Evolutionary conservation across 805 yeast genomes (phyloP), one percentile per base, ranked within the genome.

Genomic region (Tetrapisispora fleetii): DNA sequence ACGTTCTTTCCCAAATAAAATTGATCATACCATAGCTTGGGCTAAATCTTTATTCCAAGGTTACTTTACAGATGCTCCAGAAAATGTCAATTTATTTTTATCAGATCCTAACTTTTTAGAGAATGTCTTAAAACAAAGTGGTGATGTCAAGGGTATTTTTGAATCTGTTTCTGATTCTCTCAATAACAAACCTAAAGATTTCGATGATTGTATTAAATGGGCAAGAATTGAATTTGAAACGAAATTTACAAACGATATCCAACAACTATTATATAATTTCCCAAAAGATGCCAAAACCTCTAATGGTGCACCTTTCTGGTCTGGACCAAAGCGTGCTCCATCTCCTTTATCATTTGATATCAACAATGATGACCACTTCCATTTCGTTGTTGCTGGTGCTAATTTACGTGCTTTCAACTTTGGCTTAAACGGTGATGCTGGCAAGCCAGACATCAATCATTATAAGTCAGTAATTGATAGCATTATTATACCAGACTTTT

Each of bases 11-110:
- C 99, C 99, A 49, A 86, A 89, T 69, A 91, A 91, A 70, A 93
- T 93, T 59, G 99, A 93, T 65, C 99, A 93, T 64, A 93, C 99
- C 1, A 93, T 93, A 70, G 98, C 99, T 6, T 93, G 99, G 99
- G 95, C 98, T 16, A 95, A 95, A 71, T 81, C 89, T 18, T 74
- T 88, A 63, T 93, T 93, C 76, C 93, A 85, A 73, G 96, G 93
- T 19, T 88, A 80, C 62, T 93, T 93, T 67, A 74, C 80, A 36
- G 96, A 91, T 52, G 76, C 88, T n/a, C 90, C 96, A 18, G 96
- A 87, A 67, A 88, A 88, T 59, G 98, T 90, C 48, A 93, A 93
- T 67, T 69, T 87, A 63, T 93, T 89, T 68, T 72, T 93, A 63
- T 74, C 90, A 33, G 96, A 93, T 69, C 93, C 96, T 52, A 83